Evolutionary conservation across 176 grass and related monocot species (phyloP), one percentile per base, ranked within the genome.

Genomic region (Carex scoparia): DNA sequence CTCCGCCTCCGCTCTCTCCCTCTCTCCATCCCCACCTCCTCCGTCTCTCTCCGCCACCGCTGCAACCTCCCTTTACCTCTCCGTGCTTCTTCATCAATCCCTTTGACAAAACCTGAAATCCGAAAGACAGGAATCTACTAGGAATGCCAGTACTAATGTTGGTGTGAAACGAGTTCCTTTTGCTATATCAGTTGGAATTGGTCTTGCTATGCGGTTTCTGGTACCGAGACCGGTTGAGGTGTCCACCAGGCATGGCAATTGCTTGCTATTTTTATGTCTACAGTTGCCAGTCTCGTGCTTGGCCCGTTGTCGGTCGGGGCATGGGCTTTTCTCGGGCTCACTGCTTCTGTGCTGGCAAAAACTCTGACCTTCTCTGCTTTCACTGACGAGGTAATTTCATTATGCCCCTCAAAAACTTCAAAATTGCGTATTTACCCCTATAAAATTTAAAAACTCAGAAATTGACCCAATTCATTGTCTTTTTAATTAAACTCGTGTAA

Each of bases 321-420:
- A 0, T 97, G 94, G 94, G 94, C 94, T 27, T 94, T 97, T 85
- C 91, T 97, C 68, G 89, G 86, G 13, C 94, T 97, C 86, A 97
- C 94, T 32, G 35, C 86, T 19, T 82, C 94, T 76, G 88, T 97
- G 31, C 78, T 85, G 56, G 94, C 91, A 42, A 76, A 87, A 65
- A 97, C 94, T 44, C 89, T 97, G 32, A 72, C 86, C 33, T 97
- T 97, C 87, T 89, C 74, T 23, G 94, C 94, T 1, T 97, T 94
- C 89, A 90, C 88, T 27, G 93, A 94, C 48, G 91, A 97, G 88
- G 94, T 76, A 69, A 8, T 37, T 37, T 37, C 35, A 37, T 37
- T 37, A 37, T 40, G 38, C 38, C 38, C 46, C 38, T 40, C 38
- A 40, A 40, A 40, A 40, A 40, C 38, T 40, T 40, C 38, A 40